Evolutionary conservation across 768 basidiomycete genomes (phyloP), one percentile per base, ranked within the genome.

Genomic region (Mrakia frigida): DNA sequence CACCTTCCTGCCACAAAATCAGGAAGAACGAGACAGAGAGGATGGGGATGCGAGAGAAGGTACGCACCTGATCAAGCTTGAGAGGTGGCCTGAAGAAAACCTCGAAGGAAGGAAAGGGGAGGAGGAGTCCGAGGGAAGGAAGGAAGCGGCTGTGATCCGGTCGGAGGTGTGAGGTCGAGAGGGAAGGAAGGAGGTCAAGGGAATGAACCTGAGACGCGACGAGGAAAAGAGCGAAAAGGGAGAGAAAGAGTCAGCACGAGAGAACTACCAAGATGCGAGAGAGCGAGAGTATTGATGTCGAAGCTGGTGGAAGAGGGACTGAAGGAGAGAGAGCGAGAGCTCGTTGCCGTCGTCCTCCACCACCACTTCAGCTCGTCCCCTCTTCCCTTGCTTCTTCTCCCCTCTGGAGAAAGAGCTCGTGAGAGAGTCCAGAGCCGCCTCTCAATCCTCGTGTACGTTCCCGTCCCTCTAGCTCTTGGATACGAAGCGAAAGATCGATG

Each of bases 101-200:
- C 25, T 25, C 23, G 5, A 10, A 6, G 23, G 25, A 6, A 28
- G 56, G 28, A 28, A 56, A 18, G 56, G 43, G 43, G 18, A 46
- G 56, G 23, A 56, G n/a, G 56, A 28, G 56, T 56, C 56, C 56
- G 53, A 56, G 56, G 9, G n/a, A 56, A 28, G n/a, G 56, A 56
- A 56, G 56, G 56, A 28, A 56, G 56, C 56, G 56, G n/a, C 56
- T 56, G 56, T 25, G 56, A 56, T 56, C 56, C 56, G 56, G 56
- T 56, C 56, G 56, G 56, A 56, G 56, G 56, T 56, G 25, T 56
- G 25, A 56, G 56, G 56, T 25, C 23, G 28, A 6, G 56, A 56
- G 28, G 56, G 56, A 25, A n/a, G 56, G 23, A 56, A 28, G 25
- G 56, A 14, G n/a, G 33, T n/a, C 18, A 23, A 65, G 63, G 63